A percentile compares a stretch with the other conserved stretches of the same genome.
Conservation (phyloP, 192 early-diverging fungal species). For the Coemansia sp. region DNA sequence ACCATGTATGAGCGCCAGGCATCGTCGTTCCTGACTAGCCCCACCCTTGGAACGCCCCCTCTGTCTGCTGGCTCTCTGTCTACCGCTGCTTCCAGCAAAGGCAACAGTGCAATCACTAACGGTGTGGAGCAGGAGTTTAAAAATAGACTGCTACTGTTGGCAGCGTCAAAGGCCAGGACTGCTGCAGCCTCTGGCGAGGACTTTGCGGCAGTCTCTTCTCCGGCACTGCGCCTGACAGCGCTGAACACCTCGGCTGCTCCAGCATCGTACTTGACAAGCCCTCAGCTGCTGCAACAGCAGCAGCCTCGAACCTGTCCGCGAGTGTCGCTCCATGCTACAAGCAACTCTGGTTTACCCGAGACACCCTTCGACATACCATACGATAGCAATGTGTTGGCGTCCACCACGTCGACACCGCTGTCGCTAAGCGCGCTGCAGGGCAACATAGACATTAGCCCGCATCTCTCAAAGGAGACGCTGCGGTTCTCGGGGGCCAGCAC, state of each 20-base stretch:
- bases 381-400: neutral
- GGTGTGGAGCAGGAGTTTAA: neutral
- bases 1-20: slow-evolving; percentile 10
- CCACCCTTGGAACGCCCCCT: slow-evolving; percentile 2
- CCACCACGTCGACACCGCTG: slow-evolving; percentile 1
- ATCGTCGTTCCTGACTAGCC: slow-evolving; percentile 2
- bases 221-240: neutral
- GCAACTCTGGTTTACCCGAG: no score
- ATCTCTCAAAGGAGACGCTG: slow-evolving; percentile 4
- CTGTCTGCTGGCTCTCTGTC: neutral
- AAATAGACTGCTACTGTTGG: neutral
- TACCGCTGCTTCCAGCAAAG: neutral
- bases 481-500: slow-evolving; percentile 4
- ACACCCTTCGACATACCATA: neutral
- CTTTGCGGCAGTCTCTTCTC: neutral
- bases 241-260: neutral
- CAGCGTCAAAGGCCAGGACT: neutral
- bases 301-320: no score
- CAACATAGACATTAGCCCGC: slow-evolving; percentile 7
- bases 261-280: no score
- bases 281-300: neutral
- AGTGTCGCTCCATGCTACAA: no score
- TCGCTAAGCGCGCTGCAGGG: slow-evolving; percentile 13
- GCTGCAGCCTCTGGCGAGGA: neutral
- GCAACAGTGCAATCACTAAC: neutral